Conservation (phyloP, 495 filamentous ascomycete species). For the Halenospora varia region DNA sequence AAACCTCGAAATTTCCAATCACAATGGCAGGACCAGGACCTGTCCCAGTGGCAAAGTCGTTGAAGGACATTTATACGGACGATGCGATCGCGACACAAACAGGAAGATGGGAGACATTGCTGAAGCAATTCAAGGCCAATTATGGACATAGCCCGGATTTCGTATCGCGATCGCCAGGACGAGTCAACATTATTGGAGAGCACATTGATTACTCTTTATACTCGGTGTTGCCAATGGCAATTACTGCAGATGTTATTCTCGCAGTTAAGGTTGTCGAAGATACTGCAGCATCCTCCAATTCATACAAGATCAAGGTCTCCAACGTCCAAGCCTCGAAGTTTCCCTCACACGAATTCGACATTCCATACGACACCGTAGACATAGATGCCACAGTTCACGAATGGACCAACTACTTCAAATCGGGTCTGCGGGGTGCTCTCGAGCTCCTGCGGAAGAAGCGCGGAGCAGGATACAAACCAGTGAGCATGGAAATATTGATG, state of each 20-base stretch:
- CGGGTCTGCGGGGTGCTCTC: constrained; percentile 77
- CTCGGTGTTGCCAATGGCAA: constrained; percentile 91
- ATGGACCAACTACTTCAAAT: constrained; percentile 99
- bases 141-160: constrained; percentile 74
- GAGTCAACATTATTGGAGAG: constrained; percentile 98
- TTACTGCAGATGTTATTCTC: constrained; percentile 84
- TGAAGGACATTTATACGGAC: constrained; percentile 65
- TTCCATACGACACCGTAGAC: constrained; percentile 59
- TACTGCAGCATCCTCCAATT: constrained; percentile 30
- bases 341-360: constrained; percentile 67
- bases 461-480: constrained; percentile 54
- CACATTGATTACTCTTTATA: constrained; percentile 99
- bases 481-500: constrained; percentile 81
- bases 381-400: constrained; percentile 82
- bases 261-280: constrained; percentile 65
- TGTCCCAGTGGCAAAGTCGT: constrained; percentile 54
- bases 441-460: constrained; percentile 71
- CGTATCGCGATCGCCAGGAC: constrained; percentile 82
- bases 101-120: constrained; percentile 66
- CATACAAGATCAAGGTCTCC: constrained; percentile 58
- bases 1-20: background rate
- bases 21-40: constrained; percentile 45
- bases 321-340: constrained; percentile 79
- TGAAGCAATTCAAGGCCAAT: constrained; percentile 64
- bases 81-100: constrained; percentile 53